Evolutionary conservation across 2,329 filamentous ascomycete species (phyloP), one percentile per base, ranked within the genome.

Genomic region (Colletotrichum eremochloae): DNA sequence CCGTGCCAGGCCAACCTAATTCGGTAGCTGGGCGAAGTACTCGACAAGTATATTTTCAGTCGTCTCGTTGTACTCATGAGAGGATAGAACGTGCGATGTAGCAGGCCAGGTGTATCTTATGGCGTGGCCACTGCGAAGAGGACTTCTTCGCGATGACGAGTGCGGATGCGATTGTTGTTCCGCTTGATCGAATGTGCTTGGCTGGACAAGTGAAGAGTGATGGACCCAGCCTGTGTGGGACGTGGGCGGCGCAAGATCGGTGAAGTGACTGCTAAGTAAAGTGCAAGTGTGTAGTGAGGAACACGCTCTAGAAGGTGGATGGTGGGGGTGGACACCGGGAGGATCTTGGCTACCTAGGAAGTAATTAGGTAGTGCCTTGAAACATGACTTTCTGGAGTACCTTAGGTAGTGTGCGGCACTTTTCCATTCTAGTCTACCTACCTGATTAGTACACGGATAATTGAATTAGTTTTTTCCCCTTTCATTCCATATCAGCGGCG

Each of bases 241-340:
- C 20, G 24, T 24, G 36, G 48, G 56, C 36, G n/a, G 36, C 38
- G 36, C 12, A 29, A 11, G 36, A 29, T 38, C 42, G 12, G 20
- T n/a, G 55, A 24, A 46, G 48, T 31, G 46, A 50, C 46, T 40
- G 31, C 20, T 48, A 24, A 31, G 33, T 46, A 53, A 20, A 52
- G 60, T 29, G 20, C 46, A 52, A 40, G 42, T 20, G 60, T 40
- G 33, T 46, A 36, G 31, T n/a, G 24, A 42, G 62, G 5, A 40
- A 44, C 57, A 11, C 29, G 31, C 38, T 9, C 15, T 38, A 36
- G 64, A n/a, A 18, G 62, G 52, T 24, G n/a, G 44, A 72, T 70
- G 61, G 70, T 72, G 70, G 70, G 69, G 70, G 70, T 65, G 61
- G 70, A 33, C 48, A 69, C 60, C 38, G 20, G 55, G 60, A 72